These are phyloP conservation scores for Teunomyces stri DNA, from an alignment of 805 yeast species.

Conservation along the genomic window DNA sequence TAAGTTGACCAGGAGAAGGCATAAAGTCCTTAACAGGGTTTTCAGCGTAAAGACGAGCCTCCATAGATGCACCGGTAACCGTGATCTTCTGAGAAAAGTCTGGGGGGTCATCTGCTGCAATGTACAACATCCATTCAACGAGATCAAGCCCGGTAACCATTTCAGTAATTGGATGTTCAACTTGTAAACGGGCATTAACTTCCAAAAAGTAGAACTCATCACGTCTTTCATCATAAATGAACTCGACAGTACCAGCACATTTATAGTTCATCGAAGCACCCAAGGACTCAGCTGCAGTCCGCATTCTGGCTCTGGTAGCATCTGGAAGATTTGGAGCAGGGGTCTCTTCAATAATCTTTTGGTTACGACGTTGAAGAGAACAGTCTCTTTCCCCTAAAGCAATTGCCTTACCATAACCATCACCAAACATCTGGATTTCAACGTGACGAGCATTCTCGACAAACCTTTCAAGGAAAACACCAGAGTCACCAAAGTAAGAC, in stretches of 20 bases:
- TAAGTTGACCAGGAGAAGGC: slow-evolving; percentile 95
- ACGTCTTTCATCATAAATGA: slow-evolving; percentile 80
- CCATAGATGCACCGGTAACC: slow-evolving; percentile 89
- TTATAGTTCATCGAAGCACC: slow-evolving; percentile 84
- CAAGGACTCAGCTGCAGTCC: slow-evolving; percentile 79
- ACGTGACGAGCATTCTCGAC: slow-evolving; percentile 96
- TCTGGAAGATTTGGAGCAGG: slow-evolving; percentile 95
- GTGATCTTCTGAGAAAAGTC: slow-evolving; percentile 60
- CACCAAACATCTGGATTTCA: slow-evolving; percentile 95
- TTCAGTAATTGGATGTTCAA: slow-evolving; percentile 97
- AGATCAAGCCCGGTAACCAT: slow-evolving; percentile 91
- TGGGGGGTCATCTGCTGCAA: slow-evolving; percentile 89
- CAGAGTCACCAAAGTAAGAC: slow-evolving; percentile 91
- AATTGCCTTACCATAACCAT: slow-evolving; percentile 88
- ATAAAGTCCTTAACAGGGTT: slow-evolving; percentile 92
- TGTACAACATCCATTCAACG: slow-evolving; percentile 94
- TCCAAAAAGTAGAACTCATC: slow-evolving; percentile 93
- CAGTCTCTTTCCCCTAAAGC: slow-evolving; percentile 98
- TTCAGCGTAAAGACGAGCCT: slow-evolving; percentile 94
- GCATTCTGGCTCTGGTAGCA: slow-evolving; percentile 68
- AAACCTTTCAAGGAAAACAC: slow-evolving; percentile 91
- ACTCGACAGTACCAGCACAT: slow-evolving; percentile 98
- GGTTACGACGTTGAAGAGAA: slow-evolving; percentile 95
- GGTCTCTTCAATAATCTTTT: slow-evolving; percentile 93
- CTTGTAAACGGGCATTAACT: slow-evolving; percentile 95